phyloP scores from a whole-genome alignment of 2,329 filamentous ascomycete genomes.

The Lasiodiplodia citricola region DNA sequence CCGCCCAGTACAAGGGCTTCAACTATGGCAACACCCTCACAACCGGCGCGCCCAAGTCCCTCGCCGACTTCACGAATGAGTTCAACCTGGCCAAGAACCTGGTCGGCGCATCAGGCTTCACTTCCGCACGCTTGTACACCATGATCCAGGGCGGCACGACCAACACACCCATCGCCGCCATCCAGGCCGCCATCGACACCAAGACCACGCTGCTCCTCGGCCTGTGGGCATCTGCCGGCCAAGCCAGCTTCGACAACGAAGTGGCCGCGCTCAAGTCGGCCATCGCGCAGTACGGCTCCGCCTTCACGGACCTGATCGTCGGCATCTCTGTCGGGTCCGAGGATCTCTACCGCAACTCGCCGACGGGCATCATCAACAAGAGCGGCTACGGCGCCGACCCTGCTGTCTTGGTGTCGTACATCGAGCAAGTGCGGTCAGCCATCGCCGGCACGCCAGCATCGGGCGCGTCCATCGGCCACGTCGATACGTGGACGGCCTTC shows the following conservation, averaged over 20 bases:
- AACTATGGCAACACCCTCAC: conserved; percentile 72
- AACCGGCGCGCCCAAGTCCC: conserved; percentile 63
- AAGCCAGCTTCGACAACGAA: conserved; percentile 71
- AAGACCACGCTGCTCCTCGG: conserved; percentile 80
- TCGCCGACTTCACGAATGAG: conserved; percentile 71
- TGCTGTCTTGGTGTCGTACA: conserved; percentile 68
- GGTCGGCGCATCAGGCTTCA: conserved; percentile 69
- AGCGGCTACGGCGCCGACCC: conserved; percentile 69
- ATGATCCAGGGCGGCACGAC: conserved; percentile 72
- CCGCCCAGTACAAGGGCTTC: conserved; percentile 65
- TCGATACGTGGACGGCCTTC: conserved; percentile 80
- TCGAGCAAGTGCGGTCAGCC: conserved; percentile 68
- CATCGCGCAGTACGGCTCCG: conserved; percentile 69
- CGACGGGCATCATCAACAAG: conserved; percentile 68
- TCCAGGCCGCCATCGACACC: conserved; percentile 82
- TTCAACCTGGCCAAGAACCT: conserved; percentile 71
- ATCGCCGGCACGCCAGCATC: conserved; percentile 67
- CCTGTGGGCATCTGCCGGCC: conserved; percentile 78
- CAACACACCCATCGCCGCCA: conserved; percentile 69
- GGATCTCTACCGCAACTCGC: conserved; percentile 68
- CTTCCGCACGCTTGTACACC: conserved; percentile 74
- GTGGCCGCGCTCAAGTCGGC: conserved; percentile 72
- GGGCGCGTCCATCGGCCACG: conserved; percentile 72
- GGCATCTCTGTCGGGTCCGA: conserved; percentile 88
- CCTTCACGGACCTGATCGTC: conserved; percentile 70